A percentile compares a stretch with the other conserved stretches of the same genome.
Conservation (phyloP, 2,329 filamentous ascomycete species). For the Colletotrichum sp. region DNA sequence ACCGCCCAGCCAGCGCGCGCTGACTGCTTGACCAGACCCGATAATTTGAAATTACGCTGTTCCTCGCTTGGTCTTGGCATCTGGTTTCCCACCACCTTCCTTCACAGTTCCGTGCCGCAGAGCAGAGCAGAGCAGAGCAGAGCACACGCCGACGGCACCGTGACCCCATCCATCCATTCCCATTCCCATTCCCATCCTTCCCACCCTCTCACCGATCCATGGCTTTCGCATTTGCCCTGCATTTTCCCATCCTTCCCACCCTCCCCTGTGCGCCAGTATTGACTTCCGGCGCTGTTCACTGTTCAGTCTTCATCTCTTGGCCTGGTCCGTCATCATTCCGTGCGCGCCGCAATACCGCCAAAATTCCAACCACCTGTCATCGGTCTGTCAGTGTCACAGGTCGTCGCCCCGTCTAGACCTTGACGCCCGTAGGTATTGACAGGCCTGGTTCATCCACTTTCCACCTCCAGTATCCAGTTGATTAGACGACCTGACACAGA, state of each 20-base stretch:
- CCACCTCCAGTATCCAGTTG: background rate
- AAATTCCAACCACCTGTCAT: background rate
- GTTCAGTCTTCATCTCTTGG: background rate
- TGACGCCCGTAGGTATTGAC: background rate
- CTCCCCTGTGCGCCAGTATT: background rate
- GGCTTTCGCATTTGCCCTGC: background rate
- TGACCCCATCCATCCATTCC: background rate
- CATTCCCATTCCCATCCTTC: background rate
- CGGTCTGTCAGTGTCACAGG: background rate
- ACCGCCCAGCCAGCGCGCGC: background rate
- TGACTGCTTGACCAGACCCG: constrained; percentile 2
- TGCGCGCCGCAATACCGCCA: background rate
- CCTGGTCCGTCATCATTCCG: background rate
- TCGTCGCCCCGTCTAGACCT: background rate
- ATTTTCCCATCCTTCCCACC: background rate
- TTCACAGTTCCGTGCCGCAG: background rate
- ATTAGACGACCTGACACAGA: background rate
- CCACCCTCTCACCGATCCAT: background rate
- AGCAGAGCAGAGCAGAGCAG: background rate
- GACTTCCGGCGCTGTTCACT: background rate
- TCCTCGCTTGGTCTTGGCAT: constrained; percentile 15
- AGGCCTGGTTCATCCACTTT: constrained; percentile 1
- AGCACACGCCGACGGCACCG: background rate
- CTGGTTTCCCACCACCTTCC: background rate
- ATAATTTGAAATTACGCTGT: constrained; percentile 18